A percentile compares a stretch with the other conserved stretches of the same genome.
phyloP scores from a whole-genome alignment of 1,284 basidiomycete genomes.

The Papiliotrema nemorosa region DNA sequence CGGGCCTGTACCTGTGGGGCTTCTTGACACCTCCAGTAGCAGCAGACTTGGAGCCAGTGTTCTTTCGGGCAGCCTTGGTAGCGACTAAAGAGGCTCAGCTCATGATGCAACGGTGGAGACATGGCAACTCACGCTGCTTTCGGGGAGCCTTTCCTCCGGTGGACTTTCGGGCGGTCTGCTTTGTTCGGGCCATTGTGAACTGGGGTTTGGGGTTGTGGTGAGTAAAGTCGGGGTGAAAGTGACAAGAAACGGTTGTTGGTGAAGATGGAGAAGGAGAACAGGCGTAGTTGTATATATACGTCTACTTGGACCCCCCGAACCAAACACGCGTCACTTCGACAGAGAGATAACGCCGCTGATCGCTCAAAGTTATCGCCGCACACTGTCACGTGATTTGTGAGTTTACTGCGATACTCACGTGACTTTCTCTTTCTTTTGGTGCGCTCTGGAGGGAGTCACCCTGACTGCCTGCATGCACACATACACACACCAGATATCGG shows the following conservation, averaged over 20 bases:
- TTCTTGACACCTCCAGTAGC: conserved; percentile 59
- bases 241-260: conserved; percentile 4
- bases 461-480: too few relatives aligned
- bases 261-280: conserved; percentile 1
- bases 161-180: conserved; percentile 63
- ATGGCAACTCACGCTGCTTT: conserved; percentile 47
- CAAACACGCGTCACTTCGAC: too few relatives aligned
- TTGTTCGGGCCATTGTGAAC: conserved; percentile 41
- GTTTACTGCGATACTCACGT: too few relatives aligned
- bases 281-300: conserved; percentile 9
- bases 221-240: conserved; percentile 5
- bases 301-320: not conserved
- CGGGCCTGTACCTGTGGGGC: conserved; percentile 59
- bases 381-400: too few relatives aligned
- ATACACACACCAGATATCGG: too few relatives aligned
- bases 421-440: too few relatives aligned
- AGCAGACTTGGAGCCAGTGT: conserved; percentile 40
- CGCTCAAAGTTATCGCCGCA: too few relatives aligned
- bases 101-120: not conserved
- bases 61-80: conserved; percentile 54
- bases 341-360: too few relatives aligned
- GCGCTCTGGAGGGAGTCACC: too few relatives aligned
- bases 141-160: conserved; percentile 57
- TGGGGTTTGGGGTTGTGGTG: conserved; percentile 4
- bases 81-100: conserved; percentile 34